Conservation (phyloP, 2,329 filamentous ascomycete species). For the Daldinia sp. region DNA sequence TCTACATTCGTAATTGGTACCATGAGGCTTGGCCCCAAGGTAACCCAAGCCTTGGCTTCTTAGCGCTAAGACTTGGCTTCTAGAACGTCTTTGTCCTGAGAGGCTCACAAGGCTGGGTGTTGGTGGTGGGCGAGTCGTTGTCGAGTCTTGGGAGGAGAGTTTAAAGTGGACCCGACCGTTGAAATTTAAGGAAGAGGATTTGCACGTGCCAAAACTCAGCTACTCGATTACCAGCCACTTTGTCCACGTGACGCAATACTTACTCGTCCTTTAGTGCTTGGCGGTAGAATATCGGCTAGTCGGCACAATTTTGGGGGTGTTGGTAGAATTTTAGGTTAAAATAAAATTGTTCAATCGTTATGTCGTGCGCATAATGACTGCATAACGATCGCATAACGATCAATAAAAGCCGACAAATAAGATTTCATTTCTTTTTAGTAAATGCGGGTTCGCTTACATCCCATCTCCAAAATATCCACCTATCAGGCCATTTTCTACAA, state of each 20-base stretch:
- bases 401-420: not conserved
- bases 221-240: not conserved
- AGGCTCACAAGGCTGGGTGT: slow-evolving; percentile 5
- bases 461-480: not conserved
- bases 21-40: slow-evolving; percentile 30
- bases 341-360: slow-evolving; percentile 1
- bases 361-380: slow-evolving; percentile 18
- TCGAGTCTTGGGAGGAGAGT: not conserved
- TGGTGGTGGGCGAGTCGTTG: slow-evolving; percentile 5
- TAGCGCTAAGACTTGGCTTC: slow-evolving; percentile 35
- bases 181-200: not conserved
- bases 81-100: slow-evolving; percentile 14
- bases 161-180: slow-evolving; percentile 5
- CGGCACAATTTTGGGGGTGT: slow-evolving; percentile 16
- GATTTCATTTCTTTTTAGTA: not conserved
- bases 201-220: slow-evolving; percentile 17
- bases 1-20: slow-evolving; percentile 1
- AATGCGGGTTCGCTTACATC: too few relatives aligned
- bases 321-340: not conserved
- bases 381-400: too few relatives aligned
- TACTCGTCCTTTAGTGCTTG: slow-evolving; percentile 21
- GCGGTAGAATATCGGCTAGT: slow-evolving; percentile 30
- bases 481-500: not conserved
- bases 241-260: slow-evolving; percentile 26
- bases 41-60: slow-evolving; percentile 38